Base-by-base conservation (phyloP, 805 yeast species). In the Isabelozyma rhagii region DNA sequence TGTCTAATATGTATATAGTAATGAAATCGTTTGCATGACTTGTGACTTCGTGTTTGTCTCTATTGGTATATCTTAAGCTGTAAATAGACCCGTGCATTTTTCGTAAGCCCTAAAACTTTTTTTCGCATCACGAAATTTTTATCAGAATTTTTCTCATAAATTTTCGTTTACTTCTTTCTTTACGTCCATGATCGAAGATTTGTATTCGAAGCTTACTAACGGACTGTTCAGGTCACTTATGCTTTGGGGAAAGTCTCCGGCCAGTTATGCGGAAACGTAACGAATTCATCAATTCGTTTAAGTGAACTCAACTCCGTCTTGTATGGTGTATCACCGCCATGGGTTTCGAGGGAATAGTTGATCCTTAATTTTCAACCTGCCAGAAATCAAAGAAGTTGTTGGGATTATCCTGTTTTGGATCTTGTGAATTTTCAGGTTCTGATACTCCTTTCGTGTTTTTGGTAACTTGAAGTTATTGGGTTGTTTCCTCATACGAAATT, bases 211-310 rank as follows among this genome's bases (percentile, higher is more conserved):
- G 89, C 84, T 68, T 68, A 67, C 89, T 75, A 55, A 82, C 76
- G 78, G 82, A 72, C 53, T 46, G 48, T 28, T 44, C 48, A 43
- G 48, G 54, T 46, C 45, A 42, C 17, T 21, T 18, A 66, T 66
- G 87, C 87, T 83, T 84, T 80, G 89, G 91, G 91, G 90, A 85
- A 85, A 85, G 91, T 85, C 91, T 85, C 90, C 91, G 82, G 87
- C 87, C 87, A 69, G 66, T 48, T 66, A 71, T 73, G 82, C 86
- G 90, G 90, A 83, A 84, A 84, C 78, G 78, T 60, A 66, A 60
- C 67, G 72, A 59, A 54, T 54, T 58, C 60, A 59, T 58, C 60
- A 50, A 58, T 58, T 56, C 67, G 60, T 56, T 67, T 59, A 56
- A 55, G 48, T 44, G 15, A 39, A 13, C 10, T 39, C 17, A 39